Percentiles rank a stretch among this genome's conserved stretches.
phyloP scores from a whole-genome alignment of 2,329 filamentous ascomycete genomes.

The Aspergillus candidus region DNA sequence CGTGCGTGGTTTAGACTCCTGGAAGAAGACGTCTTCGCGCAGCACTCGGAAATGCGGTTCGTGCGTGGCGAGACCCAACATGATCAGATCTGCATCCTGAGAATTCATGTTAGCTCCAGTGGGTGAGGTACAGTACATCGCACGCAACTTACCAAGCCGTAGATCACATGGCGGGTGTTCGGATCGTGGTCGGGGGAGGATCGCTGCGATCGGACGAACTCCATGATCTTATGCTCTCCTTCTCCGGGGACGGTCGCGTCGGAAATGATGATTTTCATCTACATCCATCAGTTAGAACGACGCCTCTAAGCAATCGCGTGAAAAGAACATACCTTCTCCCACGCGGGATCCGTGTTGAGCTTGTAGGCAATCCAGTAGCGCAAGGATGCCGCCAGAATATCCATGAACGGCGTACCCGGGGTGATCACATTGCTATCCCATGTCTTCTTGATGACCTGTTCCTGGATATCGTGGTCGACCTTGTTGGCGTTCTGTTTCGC shows the following conservation, averaged over 20 bases:
- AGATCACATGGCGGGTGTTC: constrained; percentile 96
- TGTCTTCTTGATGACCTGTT: constrained; percentile 68
- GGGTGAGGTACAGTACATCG: not conserved
- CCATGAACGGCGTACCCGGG: constrained; percentile 97
- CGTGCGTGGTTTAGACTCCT: constrained; percentile 72
- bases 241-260: constrained; percentile 97
- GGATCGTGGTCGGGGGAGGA: constrained; percentile 86
- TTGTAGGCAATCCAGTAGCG: constrained; percentile 98
- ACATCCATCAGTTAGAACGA: constrained; percentile 18
- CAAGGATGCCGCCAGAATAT: constrained; percentile 80
- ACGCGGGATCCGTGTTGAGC: constrained; percentile 90
- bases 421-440: constrained; percentile 90
- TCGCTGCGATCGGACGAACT: constrained; percentile 90
- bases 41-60: constrained; percentile 95
- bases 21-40: constrained; percentile 92
- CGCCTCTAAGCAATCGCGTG: not conserved
- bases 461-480: constrained; percentile 56
- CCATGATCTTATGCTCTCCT: constrained; percentile 99
- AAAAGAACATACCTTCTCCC: constrained; percentile 60
- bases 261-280: constrained; percentile 93
- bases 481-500: constrained; percentile 68
- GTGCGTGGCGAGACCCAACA: constrained; percentile 94
- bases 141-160: constrained; percentile 57
- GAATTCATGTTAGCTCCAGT: not conserved
- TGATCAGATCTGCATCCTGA: constrained; percentile 89